phyloP scores from a whole-genome alignment of 306 rosid genomes.

The Corylus avellana region DNA sequence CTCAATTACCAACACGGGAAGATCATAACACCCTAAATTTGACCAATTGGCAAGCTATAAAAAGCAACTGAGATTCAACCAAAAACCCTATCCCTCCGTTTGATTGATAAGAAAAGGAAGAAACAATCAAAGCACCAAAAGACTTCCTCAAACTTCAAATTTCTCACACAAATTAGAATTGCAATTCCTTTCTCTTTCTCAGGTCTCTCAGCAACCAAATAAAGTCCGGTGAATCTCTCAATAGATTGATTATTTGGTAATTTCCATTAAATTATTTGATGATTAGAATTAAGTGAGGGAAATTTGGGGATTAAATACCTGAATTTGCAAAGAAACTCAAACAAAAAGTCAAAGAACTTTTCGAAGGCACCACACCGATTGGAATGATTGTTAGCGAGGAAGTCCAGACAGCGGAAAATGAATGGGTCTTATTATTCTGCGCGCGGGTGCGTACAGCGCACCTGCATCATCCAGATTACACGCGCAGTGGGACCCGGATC shows the following conservation, averaged over 20 bases:
- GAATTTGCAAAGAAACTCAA: constrained; percentile 10
- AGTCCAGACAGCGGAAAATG: background rate
- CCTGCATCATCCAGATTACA: background rate
- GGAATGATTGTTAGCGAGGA: background rate
- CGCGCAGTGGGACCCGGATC: background rate
- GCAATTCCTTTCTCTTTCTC: background rate
- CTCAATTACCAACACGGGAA: constrained; percentile 15
- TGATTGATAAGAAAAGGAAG: background rate
- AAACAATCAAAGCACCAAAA: background rate
- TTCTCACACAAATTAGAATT: background rate
- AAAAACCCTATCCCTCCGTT: background rate
- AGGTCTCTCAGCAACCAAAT: constrained; percentile 7
- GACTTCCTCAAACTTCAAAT: background rate
- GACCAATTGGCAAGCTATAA: background rate
- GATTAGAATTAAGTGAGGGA: background rate
- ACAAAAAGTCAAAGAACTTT: background rate
- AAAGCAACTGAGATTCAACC: constrained; percentile 5
- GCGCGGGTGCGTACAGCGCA: background rate
- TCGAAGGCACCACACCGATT: background rate
- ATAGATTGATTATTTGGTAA: background rate
- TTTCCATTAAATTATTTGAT: background rate
- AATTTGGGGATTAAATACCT: constrained; percentile 19
- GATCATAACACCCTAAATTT: constrained; percentile 8
- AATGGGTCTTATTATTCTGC: background rate
- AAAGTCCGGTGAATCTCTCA: background rate